Conservation (phyloP, 805 yeast species). For the Lachancea sp. region DNA sequence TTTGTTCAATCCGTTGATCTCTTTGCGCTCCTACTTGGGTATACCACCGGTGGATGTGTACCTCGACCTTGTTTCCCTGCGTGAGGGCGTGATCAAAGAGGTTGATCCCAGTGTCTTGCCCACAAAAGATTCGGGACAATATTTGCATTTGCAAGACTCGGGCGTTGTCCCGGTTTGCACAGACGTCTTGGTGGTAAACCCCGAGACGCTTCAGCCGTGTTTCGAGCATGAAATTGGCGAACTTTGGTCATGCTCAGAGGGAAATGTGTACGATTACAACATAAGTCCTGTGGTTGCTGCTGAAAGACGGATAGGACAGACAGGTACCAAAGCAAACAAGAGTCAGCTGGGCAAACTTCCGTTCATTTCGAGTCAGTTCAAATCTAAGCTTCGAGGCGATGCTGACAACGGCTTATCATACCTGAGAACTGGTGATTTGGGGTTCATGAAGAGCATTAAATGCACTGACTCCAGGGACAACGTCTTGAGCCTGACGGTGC, state of each 20-base stretch:
- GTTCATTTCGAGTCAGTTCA: slow-evolving; percentile 49
- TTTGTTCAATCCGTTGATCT: slow-evolving; percentile 71
- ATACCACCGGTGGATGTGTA: slow-evolving; percentile 83
- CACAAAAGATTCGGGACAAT: slow-evolving; percentile 24
- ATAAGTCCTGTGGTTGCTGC: slow-evolving; percentile 32
- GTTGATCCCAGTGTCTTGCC: slow-evolving; percentile 48
- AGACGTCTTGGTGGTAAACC: slow-evolving; percentile 89
- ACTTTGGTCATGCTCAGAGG: slow-evolving; percentile 92
- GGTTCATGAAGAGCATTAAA: slow-evolving; percentile 75
- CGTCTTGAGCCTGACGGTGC: slow-evolving; percentile 53
- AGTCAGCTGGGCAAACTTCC: slow-evolving; percentile 43
- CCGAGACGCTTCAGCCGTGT: slow-evolving; percentile 77
- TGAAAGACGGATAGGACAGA: neutral
- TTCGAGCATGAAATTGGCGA: slow-evolving; percentile 92
- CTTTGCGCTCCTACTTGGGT: slow-evolving; percentile 74
- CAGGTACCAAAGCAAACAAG: neutral
- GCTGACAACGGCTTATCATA: slow-evolving; percentile 61
- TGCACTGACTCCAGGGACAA: slow-evolving; percentile 37
- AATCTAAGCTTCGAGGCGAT: slow-evolving; percentile 52
- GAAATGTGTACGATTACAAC: slow-evolving; percentile 59
- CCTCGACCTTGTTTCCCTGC: slow-evolving; percentile 78
- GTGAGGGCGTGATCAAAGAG: slow-evolving; percentile 81
- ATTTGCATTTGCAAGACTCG: slow-evolving; percentile 80
- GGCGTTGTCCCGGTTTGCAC: slow-evolving; percentile 96
- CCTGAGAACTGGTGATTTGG: slow-evolving; percentile 88